Base-by-base conservation (phyloP, 140 eudicot genomes). In the Erigeron philadelphicus region DNA sequence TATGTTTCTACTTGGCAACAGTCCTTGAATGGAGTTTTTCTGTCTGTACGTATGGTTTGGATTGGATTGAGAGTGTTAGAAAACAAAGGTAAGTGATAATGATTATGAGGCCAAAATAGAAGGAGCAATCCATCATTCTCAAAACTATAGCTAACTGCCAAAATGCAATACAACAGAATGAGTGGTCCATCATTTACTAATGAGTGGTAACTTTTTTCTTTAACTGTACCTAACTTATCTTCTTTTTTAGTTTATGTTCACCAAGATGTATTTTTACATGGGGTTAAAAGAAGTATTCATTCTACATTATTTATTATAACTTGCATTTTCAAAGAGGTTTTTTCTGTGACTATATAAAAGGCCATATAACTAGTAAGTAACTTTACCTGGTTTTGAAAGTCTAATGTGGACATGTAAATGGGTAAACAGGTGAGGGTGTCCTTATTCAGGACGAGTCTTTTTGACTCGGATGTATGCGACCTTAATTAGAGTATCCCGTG, bases 41-140 rank as follows among this genome's bases (percentile, higher is more conserved):
- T 77, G 16, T 75, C 57, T 23, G 57, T 50, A 19, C 46, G 41
- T 44, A 23, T 58, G 58, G 64, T 21, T n/a, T n/a, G n/a, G n/a
- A n/a, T 45, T 35, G 67, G 57, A 9, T 15, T 50, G 57, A 50
- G 57, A 8, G 57, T 31, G 56, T n/a, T 64, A 62, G 35, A 44
- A 43, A 18, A 42, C 44, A 38, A 59, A 12, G 23, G 68, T 31
- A 70, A 44, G 74, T 73, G 86, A 81, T 81, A 74, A 81, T 60
- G 68, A 74, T 77, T 78, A 55, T 78, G 83, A 73, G 86, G 86
- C 80, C 72, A 73, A 68, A 47, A 54, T 66, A 73, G 57, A 75
- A 78, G 12, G 72, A 66, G 57, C 56, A 63, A 72, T 54, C 75
- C 61, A 65, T 80, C 84, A 55, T 60, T 42, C 67, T 71, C 78